These are phyloP conservation scores for Saitozyma podzolica DNA, from an alignment of 768 basidiomycete genomes.

Conservation along the genomic window DNA sequence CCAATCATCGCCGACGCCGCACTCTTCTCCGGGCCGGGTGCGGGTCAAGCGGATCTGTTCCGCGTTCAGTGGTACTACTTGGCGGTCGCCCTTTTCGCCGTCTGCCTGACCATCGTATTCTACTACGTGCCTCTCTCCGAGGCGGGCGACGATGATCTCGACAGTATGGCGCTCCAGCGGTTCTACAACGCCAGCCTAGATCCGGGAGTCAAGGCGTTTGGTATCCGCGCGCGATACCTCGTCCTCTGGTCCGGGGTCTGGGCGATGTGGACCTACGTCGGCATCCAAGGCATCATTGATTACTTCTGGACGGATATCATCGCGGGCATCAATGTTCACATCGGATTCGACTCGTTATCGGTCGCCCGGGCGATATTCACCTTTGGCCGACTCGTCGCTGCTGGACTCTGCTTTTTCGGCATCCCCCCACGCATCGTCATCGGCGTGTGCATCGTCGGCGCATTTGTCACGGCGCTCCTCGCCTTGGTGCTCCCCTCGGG, in stretches of 20 bases:
- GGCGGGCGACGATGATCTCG: conserved; percentile 41
- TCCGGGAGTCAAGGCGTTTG: conserved; percentile 14
- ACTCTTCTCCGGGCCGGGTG: conserved; percentile 20
- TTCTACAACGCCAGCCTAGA: conserved; percentile 27
- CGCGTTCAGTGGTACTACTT: conserved; percentile 50
- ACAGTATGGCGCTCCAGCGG: conserved; percentile 24
- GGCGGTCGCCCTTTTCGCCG: conserved; percentile 44
- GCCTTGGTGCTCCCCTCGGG: conserved; percentile 26
- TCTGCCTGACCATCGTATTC: conserved; percentile 42
- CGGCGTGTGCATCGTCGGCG: conserved; percentile 29
- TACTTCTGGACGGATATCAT: conserved; percentile 31
- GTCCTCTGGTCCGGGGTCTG: conserved; percentile 26
- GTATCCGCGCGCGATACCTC: conserved; percentile 17
- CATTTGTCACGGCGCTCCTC: conserved; percentile 31
- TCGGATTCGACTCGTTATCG: conserved; percentile 11
- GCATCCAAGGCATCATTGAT: conserved; percentile 38
- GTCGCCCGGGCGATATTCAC: conserved; percentile 39
- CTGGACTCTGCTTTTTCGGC: conserved; percentile 32
- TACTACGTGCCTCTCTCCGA: conserved; percentile 47
- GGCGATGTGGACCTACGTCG: conserved; percentile 40
- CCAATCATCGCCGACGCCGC: conserved; percentile 41
- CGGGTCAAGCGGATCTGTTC: conserved; percentile 28
- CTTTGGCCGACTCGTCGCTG: conserved; percentile 37
- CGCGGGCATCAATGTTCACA: conserved; percentile 18
- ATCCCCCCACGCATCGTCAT: conserved; percentile 41